A percentile compares a stretch with the other conserved stretches of the same genome.
Evolutionary conservation across 2,329 filamentous ascomycete genomes (phyloP).

Genomic region (Leptographium procerum): DNA sequence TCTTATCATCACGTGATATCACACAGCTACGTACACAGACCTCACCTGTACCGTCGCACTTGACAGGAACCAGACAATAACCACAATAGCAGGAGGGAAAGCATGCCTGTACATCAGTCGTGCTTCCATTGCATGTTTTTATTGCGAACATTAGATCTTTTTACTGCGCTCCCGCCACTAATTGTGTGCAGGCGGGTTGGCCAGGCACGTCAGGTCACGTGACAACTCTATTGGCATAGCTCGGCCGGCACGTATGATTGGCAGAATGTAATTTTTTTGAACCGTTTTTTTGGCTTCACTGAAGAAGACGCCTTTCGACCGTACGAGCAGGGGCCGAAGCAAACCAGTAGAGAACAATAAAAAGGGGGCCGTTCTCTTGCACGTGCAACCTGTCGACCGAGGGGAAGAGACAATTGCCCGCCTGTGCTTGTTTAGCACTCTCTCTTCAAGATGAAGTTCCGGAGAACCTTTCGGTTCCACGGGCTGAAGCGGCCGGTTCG

Average conservation of each 20-base stretch:
- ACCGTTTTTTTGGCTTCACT: not conserved
- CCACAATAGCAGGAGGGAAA: too few species aligned
- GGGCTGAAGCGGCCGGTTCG: constrained; percentile 51
- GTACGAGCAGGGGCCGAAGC: not conserved
- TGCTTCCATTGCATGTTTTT: too few species aligned
- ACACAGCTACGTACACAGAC: too few species aligned
- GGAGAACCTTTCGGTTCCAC: constrained; percentile 53
- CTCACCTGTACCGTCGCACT: too few species aligned
- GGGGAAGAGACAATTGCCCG: not conserved
- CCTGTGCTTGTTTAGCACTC: not conserved
- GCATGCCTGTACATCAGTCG: too few species aligned
- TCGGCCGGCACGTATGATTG: constrained; percentile 4
- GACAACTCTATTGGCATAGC: not conserved
- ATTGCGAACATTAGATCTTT: not conserved
- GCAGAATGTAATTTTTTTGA: constrained; percentile 5
- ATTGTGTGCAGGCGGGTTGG: not conserved
- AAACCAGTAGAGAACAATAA: not conserved
- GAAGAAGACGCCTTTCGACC: not conserved
- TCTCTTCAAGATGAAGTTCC: constrained; percentile 31
- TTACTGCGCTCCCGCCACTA: not conserved
- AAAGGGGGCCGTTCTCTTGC: not conserved
- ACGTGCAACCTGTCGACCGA: not conserved
- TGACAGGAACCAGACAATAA: too few species aligned
- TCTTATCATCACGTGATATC: not conserved
- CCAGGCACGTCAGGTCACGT: constrained; percentile 3